A percentile compares a stretch with the other conserved stretches of the same genome.
Conservation (phyloP, 2,329 filamentous ascomycete species). For the Exophiala lecanii-corni region DNA sequence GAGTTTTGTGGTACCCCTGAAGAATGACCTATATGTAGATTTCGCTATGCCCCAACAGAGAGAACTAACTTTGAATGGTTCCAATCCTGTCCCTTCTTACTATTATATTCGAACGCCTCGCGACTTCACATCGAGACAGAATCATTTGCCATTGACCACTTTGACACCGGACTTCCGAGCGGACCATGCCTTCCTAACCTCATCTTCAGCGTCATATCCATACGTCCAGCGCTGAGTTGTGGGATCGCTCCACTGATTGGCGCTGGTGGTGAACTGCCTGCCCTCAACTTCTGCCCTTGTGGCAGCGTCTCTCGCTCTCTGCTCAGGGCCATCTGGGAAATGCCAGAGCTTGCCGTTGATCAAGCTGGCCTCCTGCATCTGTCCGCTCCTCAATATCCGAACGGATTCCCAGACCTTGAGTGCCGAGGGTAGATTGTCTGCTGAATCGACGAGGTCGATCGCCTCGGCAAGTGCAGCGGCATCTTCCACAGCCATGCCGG, state of each 20-base stretch:
- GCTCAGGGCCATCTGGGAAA: slow-evolving; percentile 41
- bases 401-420: slow-evolving; percentile 38
- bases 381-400: slow-evolving; percentile 31
- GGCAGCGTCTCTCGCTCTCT: slow-evolving; percentile 39
- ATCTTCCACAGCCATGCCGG: slow-evolving; percentile 44
- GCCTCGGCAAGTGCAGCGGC: slow-evolving; percentile 34
- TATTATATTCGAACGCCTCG: too few species aligned
- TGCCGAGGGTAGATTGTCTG: slow-evolving; percentile 29
- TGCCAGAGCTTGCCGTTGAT: slow-evolving; percentile 49
- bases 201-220: slow-evolving; percentile 44
- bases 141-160: slow-evolving; percentile 5
- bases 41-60: too few species aligned
- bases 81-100: too few species aligned
- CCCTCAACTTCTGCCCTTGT: slow-evolving; percentile 41
- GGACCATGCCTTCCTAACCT: slow-evolving; percentile 32
- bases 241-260: slow-evolving; percentile 49
- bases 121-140: too few species aligned
- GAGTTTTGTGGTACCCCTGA: too few species aligned
- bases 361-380: slow-evolving; percentile 43
- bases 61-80: too few species aligned
- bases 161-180: neutral
- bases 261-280: slow-evolving; percentile 34
- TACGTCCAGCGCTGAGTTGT: slow-evolving; percentile 46
- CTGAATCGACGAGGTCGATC: slow-evolving; percentile 10
- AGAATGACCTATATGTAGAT: too few species aligned